Evolutionary conservation across 495 filamentous ascomycete genomes (phyloP).

Genomic region (Cercophora newfieldiana): DNA sequence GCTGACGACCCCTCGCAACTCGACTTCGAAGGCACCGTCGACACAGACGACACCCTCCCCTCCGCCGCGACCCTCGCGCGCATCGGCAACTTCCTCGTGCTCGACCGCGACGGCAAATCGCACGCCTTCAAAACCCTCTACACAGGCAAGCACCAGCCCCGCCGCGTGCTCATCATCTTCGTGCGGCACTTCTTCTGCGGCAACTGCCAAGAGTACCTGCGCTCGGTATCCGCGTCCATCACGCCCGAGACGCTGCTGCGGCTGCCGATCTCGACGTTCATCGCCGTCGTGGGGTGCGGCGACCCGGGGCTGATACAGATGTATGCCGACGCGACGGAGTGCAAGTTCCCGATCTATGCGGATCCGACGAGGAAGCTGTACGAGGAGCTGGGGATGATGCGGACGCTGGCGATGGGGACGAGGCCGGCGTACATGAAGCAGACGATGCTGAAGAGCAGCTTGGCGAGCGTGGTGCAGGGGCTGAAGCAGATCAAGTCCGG

Average conservation of each 20-base stretch:
- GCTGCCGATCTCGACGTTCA: constrained; percentile 60
- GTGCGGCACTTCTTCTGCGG: constrained; percentile 91
- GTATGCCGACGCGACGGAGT: constrained; percentile 63
- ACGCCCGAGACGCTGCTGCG: constrained; percentile 55
- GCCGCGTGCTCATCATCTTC: constrained; percentile 73
- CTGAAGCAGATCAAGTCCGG: constrained; percentile 54
- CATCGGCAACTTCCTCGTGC: constrained; percentile 58
- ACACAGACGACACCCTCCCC: constrained; percentile 56
- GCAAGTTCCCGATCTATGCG: constrained; percentile 78
- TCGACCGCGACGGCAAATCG: constrained; percentile 63
- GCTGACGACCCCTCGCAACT: constrained; percentile 41
- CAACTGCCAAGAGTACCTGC: constrained; percentile 74
- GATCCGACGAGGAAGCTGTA: constrained; percentile 74
- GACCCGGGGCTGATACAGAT: constrained; percentile 67
- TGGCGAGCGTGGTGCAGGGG: constrained; percentile 56
- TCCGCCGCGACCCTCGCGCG: constrained; percentile 47
- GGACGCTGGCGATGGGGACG: constrained; percentile 60
- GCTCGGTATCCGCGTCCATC: constrained; percentile 59
- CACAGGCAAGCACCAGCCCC: constrained; percentile 50
- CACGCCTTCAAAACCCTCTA: constrained; percentile 70
- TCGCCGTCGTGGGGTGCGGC: constrained; percentile 79
- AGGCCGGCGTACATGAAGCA: constrained; percentile 67
- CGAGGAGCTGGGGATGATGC: constrained; percentile 68
- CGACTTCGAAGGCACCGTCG: constrained; percentile 49
- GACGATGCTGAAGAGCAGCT: constrained; percentile 44